phyloP scores from a whole-genome alignment of 2,329 filamentous ascomycete genomes.

The Trichoderma citrinoviride region DNA sequence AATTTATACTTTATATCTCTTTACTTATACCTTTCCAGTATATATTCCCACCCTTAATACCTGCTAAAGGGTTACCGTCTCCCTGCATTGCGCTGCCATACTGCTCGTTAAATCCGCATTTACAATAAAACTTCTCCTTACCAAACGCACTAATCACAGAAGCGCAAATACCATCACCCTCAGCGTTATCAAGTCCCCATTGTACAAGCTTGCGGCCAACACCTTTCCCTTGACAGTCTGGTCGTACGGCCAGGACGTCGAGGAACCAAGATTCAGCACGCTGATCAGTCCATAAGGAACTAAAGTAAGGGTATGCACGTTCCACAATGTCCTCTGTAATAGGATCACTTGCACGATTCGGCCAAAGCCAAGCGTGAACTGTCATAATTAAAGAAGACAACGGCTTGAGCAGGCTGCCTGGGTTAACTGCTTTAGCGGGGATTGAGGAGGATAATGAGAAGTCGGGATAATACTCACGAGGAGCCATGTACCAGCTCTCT shows the following conservation, averaged over 20 bases:
- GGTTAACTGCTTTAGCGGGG: neutral
- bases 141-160: neutral
- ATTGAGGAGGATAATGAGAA: no score
- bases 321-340: neutral
- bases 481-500: neutral
- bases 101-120: neutral
- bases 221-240: neutral
- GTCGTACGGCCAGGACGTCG: neutral
- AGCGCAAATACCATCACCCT: neutral
- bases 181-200: neutral
- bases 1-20: no score
- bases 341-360: neutral
- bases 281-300: neutral
- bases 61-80: neutral
- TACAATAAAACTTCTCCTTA: neutral
- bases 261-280: constrained; percentile 3
- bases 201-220: neutral
- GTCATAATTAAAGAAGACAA: neutral
- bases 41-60: neutral
- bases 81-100: neutral
- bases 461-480: neutral
- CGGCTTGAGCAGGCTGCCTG: neutral
- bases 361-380: neutral
- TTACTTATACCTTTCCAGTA: neutral
- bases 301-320: neutral